Base-by-base conservation (phyloP, 257 asterid species). In the Ophiorrhiza pumila region DNA sequence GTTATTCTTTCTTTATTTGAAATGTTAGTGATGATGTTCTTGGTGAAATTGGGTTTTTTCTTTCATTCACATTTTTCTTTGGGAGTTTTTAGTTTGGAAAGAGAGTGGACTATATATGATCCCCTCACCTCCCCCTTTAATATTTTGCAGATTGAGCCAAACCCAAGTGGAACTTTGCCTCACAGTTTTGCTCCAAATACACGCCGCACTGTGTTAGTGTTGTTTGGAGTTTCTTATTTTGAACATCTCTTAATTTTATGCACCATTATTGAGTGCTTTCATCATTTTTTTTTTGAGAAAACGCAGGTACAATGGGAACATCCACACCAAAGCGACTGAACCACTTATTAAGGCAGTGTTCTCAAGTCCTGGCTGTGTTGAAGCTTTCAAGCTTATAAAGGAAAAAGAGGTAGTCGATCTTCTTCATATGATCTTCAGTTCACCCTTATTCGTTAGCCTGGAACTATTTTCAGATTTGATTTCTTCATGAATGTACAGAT, bases 121-220 rank as follows among this genome's bases (percentile, higher is more conserved):
- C 58, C 70, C 68, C 69, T 82, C 57, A 35, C 74, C 49, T 37
- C 20, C 60, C n/a, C n/a, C 37, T 13, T 77, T 82, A 78, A 58
- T 41, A 46, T 83, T 84, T 76, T 88, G 88, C 96, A 93, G 98
- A 85, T 92, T 88, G 96, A 92, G 88, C 97, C 96, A 71, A 87
- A 91, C 71, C 92, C 96, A 80, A 93, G 97, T 88, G 97, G 98
- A 82, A 93, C 91, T 89, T 85, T 93, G 80, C 97, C 98, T 84
- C 97, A 97, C 81, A 96, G 98, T 71, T 93, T 93, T 83, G 97
- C 91, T 85, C 97, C 97, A 82, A 91, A 82, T 84, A 85, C 97
- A 79, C 89, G 98, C 92, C 94, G 96, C 86, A 93, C 96, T 76
- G 97, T 93, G 97, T 93, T 91, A 91, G 98, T 91, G 86, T 81